Conservation (phyloP, 1,284 basidiomycete genomes). For the Moesziomyces aphidis region DNA sequence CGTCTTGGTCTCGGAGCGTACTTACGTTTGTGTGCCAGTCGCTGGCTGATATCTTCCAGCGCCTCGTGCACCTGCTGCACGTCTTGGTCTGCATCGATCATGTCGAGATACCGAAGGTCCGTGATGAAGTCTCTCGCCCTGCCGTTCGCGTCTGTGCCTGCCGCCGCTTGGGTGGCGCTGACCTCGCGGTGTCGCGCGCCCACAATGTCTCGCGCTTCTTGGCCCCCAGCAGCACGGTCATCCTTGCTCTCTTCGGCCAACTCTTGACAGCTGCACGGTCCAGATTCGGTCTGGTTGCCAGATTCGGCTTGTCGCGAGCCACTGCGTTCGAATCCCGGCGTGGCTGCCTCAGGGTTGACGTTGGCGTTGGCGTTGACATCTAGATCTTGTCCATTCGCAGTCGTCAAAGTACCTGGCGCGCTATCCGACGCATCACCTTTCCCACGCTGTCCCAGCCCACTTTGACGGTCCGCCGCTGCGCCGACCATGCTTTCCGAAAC, state of each 20-base stretch:
- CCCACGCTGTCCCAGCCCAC: constrained; percentile 12
- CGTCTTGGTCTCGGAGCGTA: not conserved
- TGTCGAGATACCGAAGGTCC: constrained; percentile 10
- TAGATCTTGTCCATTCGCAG: not conserved
- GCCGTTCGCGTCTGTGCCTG: not conserved
- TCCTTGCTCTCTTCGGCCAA: constrained; percentile 9
- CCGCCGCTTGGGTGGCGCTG: not conserved
- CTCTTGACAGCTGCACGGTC: constrained; percentile 4
- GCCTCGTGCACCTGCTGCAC: constrained; percentile 34
- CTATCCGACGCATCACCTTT: constrained; percentile 2
- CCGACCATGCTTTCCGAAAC: not conserved
- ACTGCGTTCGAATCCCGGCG: not conserved
- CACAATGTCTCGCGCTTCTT: constrained; percentile 17
- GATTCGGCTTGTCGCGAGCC: constrained; percentile 1
- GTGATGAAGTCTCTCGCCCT: constrained; percentile 24
- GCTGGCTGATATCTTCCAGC: constrained; percentile 26
- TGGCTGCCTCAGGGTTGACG: constrained; percentile 1
- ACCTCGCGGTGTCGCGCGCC: constrained; percentile 9
- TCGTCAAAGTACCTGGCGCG: constrained; percentile 2
- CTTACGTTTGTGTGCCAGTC: constrained; percentile 26
- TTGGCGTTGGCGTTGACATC: constrained; percentile 14
- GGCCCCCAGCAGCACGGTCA: constrained; percentile 8
- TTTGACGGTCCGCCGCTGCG: not conserved
- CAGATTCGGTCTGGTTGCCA: not conserved
- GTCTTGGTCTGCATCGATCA: constrained; percentile 36